These are phyloP conservation scores for Paramecium octaurelia DNA, from an alignment of 73 alveolate species.

Conservation along the genomic window DNA sequence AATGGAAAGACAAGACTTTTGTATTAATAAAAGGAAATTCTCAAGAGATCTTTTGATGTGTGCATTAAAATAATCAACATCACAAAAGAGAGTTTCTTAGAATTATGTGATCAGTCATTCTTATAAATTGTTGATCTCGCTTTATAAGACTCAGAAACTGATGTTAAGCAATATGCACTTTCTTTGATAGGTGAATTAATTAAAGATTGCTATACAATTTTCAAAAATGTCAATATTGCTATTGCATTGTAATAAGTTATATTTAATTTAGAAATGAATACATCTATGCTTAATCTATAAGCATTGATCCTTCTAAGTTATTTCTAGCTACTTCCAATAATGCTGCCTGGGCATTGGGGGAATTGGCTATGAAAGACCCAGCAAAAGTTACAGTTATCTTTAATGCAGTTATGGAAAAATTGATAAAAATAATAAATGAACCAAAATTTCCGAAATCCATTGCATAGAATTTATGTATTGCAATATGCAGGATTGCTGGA, in stretches of 20 bases:
- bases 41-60: not conserved
- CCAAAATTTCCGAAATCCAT: constrained; percentile 8
- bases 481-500: not conserved
- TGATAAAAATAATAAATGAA: not conserved
- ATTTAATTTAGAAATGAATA: not conserved
- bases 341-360: constrained; percentile 57
- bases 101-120: not conserved
- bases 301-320: not conserved
- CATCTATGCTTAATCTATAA: not conserved
- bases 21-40: not conserved
- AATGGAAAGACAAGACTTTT: not conserved
- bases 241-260: not conserved
- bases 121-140: not conserved
- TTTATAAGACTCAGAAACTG: constrained; percentile 14
- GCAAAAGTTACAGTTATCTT: not conserved
- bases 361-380: constrained; percentile 12
- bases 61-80: not conserved
- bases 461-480: not conserved
- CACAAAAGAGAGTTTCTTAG: not conserved
- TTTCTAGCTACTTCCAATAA: constrained; percentile 12
- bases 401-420: not conserved
- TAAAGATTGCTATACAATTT: not conserved
- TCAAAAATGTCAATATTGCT: constrained; percentile 1
- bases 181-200: constrained; percentile 21
- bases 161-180: constrained; percentile 15